Percentiles rank a stretch among this genome's conserved stretches.
Evolutionary conservation across 306 rosid genomes (phyloP).

Genomic region (Arachis stenosperma): DNA sequence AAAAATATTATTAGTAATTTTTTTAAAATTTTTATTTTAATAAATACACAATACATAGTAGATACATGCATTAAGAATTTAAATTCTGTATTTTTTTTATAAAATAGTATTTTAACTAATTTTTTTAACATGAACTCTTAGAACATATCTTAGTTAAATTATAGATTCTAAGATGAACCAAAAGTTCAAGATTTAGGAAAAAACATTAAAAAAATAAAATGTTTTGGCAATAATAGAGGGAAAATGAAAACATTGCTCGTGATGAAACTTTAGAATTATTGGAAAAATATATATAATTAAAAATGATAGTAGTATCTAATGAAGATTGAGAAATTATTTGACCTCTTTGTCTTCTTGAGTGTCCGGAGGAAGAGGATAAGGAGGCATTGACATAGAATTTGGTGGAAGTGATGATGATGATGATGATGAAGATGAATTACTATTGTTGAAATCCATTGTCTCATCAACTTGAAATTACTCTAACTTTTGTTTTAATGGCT

Average conservation of each 20-base stretch:
- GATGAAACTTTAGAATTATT: no score
- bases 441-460: neutral
- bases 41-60: no score
- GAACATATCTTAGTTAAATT: no score
- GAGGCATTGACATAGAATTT: neutral
- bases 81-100: no score
- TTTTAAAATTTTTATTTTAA: no score
- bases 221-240: neutral
- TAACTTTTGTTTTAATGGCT: neutral
- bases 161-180: neutral
- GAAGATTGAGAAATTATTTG: neutral
- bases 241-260: neutral
- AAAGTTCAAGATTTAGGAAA: neutral
- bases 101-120: no score
- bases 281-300: neutral
- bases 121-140: no score
- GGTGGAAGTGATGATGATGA: neutral
- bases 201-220: neutral
- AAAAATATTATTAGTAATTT: no score
- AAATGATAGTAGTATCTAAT: neutral
- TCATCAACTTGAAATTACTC: neutral
- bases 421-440: neutral
- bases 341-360: slow-evolving; percentile 6
- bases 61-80: no score
- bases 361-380: neutral